Evolutionary conservation across 2,329 filamentous ascomycete genomes (phyloP), one percentile per base, ranked within the genome.

Genomic region (Akanthomyces uredinophilus): DNA sequence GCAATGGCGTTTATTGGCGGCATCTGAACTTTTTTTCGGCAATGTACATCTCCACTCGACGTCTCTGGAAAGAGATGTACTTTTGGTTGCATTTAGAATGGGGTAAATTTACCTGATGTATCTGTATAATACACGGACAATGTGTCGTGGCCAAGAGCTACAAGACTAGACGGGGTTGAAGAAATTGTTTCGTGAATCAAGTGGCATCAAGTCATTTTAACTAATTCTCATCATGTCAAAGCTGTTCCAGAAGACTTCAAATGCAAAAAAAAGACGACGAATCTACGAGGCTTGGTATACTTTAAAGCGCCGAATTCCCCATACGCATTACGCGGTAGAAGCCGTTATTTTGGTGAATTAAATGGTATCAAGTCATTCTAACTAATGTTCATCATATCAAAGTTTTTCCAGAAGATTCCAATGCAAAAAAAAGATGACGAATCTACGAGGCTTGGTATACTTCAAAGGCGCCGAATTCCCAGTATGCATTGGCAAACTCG

Each of bases 251-350:
- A 16, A 35, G 4, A 46, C n/a, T 16, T 39, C 13, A n/a, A n/a
- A n/a, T n/a, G n/a, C n/a, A n/a, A n/a, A n/a, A n/a, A n/a, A n/a
- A n/a, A n/a, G n/a, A n/a, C n/a, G n/a, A 16, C 4, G 1, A 20
- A 5, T 11, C 18, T 63, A 73, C 3, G 68, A 65, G 10, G 72
- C 50, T 55, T 77, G 72, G 69, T 87, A 89, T 2, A 89, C 79
- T 64, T 83, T 75, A 65, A 89, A 87, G 75, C 71, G 2, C 80
- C 82, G 74, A 89, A 87, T 73, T 84, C 85, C 87, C 83, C 91
- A 69, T 79, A 90, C 1, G 83, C 87, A 68, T 83, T 79, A n/a
- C n/a, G n/a, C n/a, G n/a, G n/a, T n/a, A n/a, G n/a, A n/a, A n/a
- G n/a, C n/a, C n/a, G 16, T 14, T 32, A 2, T 1, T 16, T 32